Conservation (phyloP, 2,329 filamentous ascomycete species). For the Sodiomyces alkalinus region DNA sequence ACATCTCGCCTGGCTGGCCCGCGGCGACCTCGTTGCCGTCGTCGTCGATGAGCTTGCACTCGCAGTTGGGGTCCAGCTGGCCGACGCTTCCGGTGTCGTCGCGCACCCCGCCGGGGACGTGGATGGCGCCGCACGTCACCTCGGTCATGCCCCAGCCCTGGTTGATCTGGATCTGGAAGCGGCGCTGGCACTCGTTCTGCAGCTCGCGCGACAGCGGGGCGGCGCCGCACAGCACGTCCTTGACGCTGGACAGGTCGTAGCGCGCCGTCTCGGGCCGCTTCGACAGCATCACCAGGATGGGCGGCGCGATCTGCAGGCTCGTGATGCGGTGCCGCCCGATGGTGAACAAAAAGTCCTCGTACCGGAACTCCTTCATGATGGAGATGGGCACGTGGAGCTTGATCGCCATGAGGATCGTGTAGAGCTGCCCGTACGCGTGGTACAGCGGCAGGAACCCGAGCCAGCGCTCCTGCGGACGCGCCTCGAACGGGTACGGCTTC, state of each 20-base stretch:
- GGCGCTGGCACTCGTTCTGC: slow-evolving; percentile 28
- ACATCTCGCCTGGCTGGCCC: slow-evolving; percentile 37
- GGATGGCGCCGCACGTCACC: slow-evolving; percentile 24
- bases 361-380: slow-evolving; percentile 41
- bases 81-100: slow-evolving; percentile 33
- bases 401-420: slow-evolving; percentile 30
- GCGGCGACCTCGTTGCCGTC: slow-evolving; percentile 30
- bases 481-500: slow-evolving; percentile 18
- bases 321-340: slow-evolving; percentile 38
- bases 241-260: slow-evolving; percentile 36
- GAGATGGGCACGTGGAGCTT: slow-evolving; percentile 32
- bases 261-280: slow-evolving; percentile 36
- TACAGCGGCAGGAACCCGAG: slow-evolving; percentile 52
- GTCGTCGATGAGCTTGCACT: slow-evolving; percentile 37
- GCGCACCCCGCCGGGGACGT: slow-evolving; percentile 21
- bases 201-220: slow-evolving; percentile 31
- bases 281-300: slow-evolving; percentile 41
- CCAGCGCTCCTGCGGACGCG: slow-evolving; percentile 29
- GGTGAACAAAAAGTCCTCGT: slow-evolving; percentile 32
- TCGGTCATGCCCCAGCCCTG: slow-evolving; percentile 52
- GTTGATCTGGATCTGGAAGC: slow-evolving; percentile 22
- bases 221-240: slow-evolving; percentile 32
- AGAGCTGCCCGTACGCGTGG: slow-evolving; percentile 42
- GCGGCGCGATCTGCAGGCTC: slow-evolving; percentile 37
- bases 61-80: slow-evolving; percentile 34